Evolutionary conservation across 495 filamentous ascomycete species (phyloP), one percentile per base, ranked within the genome.

Genomic region (Penicillium bialowiezense): DNA sequence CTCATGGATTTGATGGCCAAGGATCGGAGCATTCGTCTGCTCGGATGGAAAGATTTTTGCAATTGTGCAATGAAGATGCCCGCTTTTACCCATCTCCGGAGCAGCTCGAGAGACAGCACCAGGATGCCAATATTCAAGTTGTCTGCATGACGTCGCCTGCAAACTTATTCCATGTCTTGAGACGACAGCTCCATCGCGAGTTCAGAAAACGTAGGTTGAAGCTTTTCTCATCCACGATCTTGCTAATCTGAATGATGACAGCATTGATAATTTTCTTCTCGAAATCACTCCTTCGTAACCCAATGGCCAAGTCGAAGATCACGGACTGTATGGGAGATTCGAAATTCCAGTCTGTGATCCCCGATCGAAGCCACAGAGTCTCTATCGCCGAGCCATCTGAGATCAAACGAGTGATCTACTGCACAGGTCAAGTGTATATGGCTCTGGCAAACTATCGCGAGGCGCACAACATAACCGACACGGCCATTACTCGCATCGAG

Each of bases 71-170:
- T 73, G 93, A 98, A 68, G 93, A 98, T 68, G 90, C 93, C 24
- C 88, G 95, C 47, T 76, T 95, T 51, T 97, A 90, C 82, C 93
- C 93, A 36, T 73, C 81, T 2, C 70, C 75, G 15, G 88, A 95
- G 51, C 96, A 93, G 77, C 82, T 97, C 39, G 86, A 96, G 21
- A 90, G 93, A 59, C 93, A 98, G 69, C 93, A 98, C 76, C 93
- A 98, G 73, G 93, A 98, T 73, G 93, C 88, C 79, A 98, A 98
- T 73, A 95, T 98, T 89, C 93, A 98, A 77, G 86, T 98, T 68
- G 89, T 82, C 48, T 95, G 88, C 80, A 89, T 92, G 85, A 98
- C 91, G 17, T 84, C 80, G 15, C 93, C 93, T 29, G 74, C 93
- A 47, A 98, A 98, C 73, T 63, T 92, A 63, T 98, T 98, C 85